Evolutionary conservation across 2,329 filamentous ascomycete species (phyloP).

Genomic region (Cladophialophora yegresii): DNA sequence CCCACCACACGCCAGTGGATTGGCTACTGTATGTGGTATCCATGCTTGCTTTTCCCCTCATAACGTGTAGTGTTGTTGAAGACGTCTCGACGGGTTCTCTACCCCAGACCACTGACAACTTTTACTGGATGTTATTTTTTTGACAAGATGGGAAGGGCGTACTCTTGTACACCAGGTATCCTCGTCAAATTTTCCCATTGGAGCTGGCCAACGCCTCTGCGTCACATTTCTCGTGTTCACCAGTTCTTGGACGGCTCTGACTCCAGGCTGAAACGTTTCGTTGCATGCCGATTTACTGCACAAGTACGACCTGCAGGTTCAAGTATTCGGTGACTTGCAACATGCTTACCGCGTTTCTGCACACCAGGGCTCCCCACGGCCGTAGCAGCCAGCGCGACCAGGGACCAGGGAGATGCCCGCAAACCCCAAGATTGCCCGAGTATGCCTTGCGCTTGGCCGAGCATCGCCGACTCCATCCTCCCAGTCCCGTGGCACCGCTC

Average conservation of each 20-base stretch:
- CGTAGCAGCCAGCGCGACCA: not conserved
- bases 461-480: constrained; percentile 25
- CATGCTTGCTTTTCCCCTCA: constrained; percentile 15
- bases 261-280: constrained; percentile 32
- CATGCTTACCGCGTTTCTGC: constrained; percentile 8
- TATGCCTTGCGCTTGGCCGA: constrained; percentile 31
- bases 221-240: constrained; percentile 27
- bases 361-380: constrained; percentile 9
- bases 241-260: constrained; percentile 4
- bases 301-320: not conserved
- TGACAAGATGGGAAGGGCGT: constrained; percentile 16
- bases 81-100: constrained; percentile 12
- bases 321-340: not conserved
- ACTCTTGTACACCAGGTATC: not conserved
- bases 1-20: constrained; percentile 2
- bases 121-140: not conserved
- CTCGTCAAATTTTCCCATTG: constrained; percentile 18
- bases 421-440: constrained; percentile 11
- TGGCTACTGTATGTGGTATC: not conserved
- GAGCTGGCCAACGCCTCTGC: constrained; percentile 14
- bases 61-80: not conserved
- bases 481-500: constrained; percentile 18
- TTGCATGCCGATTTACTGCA: constrained; percentile 8
- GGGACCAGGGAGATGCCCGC: not conserved
- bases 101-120: constrained; percentile 8